Percentiles rank a stretch among this genome's conserved stretches.
These are phyloP conservation scores for Plectosphaerella cucumerina DNA, from an alignment of 2,329 filamentous ascomycete genomes.

Conservation along the genomic window DNA sequence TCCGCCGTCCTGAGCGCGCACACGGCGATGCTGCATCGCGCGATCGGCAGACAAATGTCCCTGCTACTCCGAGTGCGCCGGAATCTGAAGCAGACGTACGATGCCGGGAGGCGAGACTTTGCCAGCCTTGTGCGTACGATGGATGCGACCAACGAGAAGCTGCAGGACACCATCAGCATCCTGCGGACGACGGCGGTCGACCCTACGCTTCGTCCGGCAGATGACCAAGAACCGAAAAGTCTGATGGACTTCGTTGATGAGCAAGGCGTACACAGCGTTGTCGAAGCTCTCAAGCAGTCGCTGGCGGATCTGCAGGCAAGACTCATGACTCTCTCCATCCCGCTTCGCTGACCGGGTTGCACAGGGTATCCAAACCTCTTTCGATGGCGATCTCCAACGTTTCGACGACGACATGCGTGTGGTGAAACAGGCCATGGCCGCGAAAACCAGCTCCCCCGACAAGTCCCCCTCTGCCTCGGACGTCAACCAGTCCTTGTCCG, in stretches of 20 bases:
- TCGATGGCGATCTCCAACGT: constrained; percentile 68
- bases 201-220: constrained; percentile 51
- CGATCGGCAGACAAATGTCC: constrained; percentile 52
- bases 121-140: constrained; percentile 58
- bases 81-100: constrained; percentile 51
- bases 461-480: constrained; percentile 29
- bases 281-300: constrained; percentile 63
- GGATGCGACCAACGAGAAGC: constrained; percentile 60
- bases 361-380: constrained; percentile 62
- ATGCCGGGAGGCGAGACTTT: constrained; percentile 56
- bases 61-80: constrained; percentile 48
- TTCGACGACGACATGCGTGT: constrained; percentile 72
- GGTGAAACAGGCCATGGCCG: constrained; percentile 55
- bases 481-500: constrained; percentile 39
- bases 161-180: constrained; percentile 63
- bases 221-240: constrained; percentile 53
- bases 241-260: constrained; percentile 77
- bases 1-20: constrained; percentile 69
- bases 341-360: background rate
- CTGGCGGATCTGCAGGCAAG: constrained; percentile 66
- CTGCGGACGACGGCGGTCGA: constrained; percentile 63
- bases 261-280: constrained; percentile 60
- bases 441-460: constrained; percentile 27
- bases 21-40: constrained; percentile 61
- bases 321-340: background rate